Evolutionary conservation across 2,329 filamentous ascomycete genomes (phyloP), one percentile per base, ranked within the genome.

Genomic region (Amauroascus verrucosus): DNA sequence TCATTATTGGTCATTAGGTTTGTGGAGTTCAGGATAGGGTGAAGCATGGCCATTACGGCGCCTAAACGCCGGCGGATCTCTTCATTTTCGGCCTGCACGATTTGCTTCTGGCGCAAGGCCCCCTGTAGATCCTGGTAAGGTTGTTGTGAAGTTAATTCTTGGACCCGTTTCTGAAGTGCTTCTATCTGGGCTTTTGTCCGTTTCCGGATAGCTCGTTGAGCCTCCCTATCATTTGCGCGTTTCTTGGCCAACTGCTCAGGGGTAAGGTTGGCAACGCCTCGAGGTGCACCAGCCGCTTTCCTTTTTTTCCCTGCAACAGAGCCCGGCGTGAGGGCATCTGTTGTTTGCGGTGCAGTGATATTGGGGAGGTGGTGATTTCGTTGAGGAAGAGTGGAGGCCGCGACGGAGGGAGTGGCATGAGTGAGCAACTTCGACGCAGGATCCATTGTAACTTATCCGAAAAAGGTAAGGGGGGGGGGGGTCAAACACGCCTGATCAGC

Each of bases 171-270:
- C 67, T 93, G 85, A 55, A 93, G 74, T 6, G 71, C 73, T 65
- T 91, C 86, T 60, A 93, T 93, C 67, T 86, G 85, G 54, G 82
- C 80, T 70, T 84, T 88, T 26, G 87, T 93, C 53, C 88, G 81
- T 71, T 91, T 86, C 40, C 88, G 79, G 56, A 94, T 93, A 37
- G 86, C 87, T 47, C 88, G 80, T 67, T 95, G 88, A 28, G 88
- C 88, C 68, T 94, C 87, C 54, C 88, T 83, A 66, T 94, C 88
- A 78, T 95, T 95, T 63, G 88, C 87, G 59, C 90, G 79, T 75
- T 95, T 96, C 69, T 89, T 86, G 28, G 85, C 87, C 55, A 95
- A 79, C 70, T 95, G 90, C 57, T 90, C 86, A 5, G 88, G 86
- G 9, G 88, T 94, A 65, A 95, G 77, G 63, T 86, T 91, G 58